Evolutionary conservation across 2,329 filamentous ascomycete species (phyloP).

Genomic region (Triangularia setosa): DNA sequence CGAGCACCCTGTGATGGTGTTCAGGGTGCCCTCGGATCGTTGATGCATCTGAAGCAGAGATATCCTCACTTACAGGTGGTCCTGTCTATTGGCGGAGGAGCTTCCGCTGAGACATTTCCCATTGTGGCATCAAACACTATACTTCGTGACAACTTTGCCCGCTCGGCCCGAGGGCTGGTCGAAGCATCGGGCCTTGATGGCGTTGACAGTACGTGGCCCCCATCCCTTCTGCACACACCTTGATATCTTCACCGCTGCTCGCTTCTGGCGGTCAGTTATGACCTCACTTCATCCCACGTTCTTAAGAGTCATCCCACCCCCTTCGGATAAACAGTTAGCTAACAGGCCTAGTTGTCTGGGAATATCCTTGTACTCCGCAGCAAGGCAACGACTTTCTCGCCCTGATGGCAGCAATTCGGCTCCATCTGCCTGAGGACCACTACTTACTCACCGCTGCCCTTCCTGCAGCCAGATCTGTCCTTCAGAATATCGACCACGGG

Average conservation of each 20-base stretch:
- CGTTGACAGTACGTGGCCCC: conserved; percentile 63
- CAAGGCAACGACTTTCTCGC: conserved; percentile 69
- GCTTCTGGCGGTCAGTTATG: conserved; percentile 5
- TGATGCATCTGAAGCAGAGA: conserved; percentile 67
- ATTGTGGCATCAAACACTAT: conserved; percentile 58
- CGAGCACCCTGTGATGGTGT: conserved; percentile 69
- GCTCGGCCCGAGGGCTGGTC: conserved; percentile 62
- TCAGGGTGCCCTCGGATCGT: conserved; percentile 66
- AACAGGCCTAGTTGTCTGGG: conserved; percentile 65
- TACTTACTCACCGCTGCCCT: conserved; percentile 71
- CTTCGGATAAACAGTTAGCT: conserved; percentile 8
- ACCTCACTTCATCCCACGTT: not conserved
- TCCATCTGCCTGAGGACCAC: conserved; percentile 62
- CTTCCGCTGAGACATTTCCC: conserved; percentile 63
- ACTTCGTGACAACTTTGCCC: conserved; percentile 65
- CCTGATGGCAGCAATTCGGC: conserved; percentile 62
- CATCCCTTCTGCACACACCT: not conserved
- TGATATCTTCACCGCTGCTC: not conserved
- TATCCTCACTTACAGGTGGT: conserved; percentile 71
- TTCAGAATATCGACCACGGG: conserved; percentile 66
- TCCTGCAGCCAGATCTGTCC: conserved; percentile 61
- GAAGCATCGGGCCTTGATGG: conserved; percentile 69
- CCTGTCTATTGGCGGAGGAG: conserved; percentile 69
- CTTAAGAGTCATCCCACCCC: not conserved
- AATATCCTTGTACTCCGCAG: conserved; percentile 63